These are phyloP conservation scores for Eudorina sp. DNA, from an alignment of 139 green algal genomes.

Conservation along the genomic window DNA sequence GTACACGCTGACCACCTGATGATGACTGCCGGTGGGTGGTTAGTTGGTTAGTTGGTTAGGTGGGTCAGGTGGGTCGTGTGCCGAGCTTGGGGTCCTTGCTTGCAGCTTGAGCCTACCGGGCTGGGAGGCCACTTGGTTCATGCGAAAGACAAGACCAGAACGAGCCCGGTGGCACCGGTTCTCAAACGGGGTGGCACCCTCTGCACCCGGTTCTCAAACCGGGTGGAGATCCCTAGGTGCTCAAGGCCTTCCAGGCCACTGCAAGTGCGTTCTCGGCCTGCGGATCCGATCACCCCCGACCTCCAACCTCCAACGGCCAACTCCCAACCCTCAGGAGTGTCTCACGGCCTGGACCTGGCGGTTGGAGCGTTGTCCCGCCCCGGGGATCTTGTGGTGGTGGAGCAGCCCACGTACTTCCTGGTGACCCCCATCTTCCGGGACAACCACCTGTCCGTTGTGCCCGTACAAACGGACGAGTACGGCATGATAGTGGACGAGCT, in stretches of 20 bases:
- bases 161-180: too few relatives aligned
- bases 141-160: too few relatives aligned
- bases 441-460: constrained; percentile 1
- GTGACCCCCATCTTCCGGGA: constrained; percentile 47
- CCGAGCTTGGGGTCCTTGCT: neutral
- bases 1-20: constrained; percentile 51
- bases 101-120: neutral
- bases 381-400: constrained; percentile 56
- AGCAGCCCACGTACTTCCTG: constrained; percentile 69
- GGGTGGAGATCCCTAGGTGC: too few relatives aligned
- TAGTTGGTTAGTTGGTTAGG: too few relatives aligned
- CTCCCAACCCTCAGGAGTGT: constrained; percentile 60
- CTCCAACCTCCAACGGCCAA: too few relatives aligned
- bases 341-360: constrained; percentile 60
- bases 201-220: too few relatives aligned
- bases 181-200: too few relatives aligned
- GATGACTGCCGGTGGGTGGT: constrained; percentile 56
- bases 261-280: too few relatives aligned
- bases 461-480: constrained; percentile 32
- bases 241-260: too few relatives aligned
- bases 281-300: too few relatives aligned
- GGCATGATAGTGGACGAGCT: constrained; percentile 53
- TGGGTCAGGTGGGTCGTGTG: neutral
- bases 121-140: neutral
- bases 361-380: constrained; percentile 44